These are phyloP conservation scores for Pseudocercospora eumusae DNA, from an alignment of 2,329 filamentous ascomycete species.

Conservation along the genomic window DNA sequence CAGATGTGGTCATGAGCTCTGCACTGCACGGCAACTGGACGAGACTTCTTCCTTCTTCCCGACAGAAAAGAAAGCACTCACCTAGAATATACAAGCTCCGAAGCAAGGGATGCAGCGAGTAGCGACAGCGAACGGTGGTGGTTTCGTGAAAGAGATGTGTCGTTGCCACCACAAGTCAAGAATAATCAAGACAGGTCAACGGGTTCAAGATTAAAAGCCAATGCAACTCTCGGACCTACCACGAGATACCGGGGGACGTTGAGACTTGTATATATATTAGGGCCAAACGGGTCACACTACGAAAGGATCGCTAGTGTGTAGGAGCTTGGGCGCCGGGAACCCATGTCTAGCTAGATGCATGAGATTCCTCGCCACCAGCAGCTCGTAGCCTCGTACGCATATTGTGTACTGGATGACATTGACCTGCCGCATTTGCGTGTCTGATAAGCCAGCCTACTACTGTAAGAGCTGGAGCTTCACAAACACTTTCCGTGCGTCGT, in stretches of 20 bases:
- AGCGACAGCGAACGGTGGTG: conserved; percentile 11
- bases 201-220: conserved; percentile 12
- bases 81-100: neutral
- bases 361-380: conserved; percentile 15
- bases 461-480: conserved; percentile 16
- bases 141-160: neutral
- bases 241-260: conserved; percentile 15
- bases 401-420: conserved; percentile 5
- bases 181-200: conserved; percentile 10
- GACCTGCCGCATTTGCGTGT: conserved; percentile 13
- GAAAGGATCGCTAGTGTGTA: conserved; percentile 5
- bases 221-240: conserved; percentile 12
- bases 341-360: conserved; percentile 11
- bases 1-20: neutral
- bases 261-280: conserved; percentile 14
- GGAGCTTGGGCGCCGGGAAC: conserved; percentile 18
- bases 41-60: neutral
- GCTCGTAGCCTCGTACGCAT: conserved; percentile 5
- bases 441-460: too few species aligned
- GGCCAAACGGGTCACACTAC: conserved; percentile 15
- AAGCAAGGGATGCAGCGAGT: conserved; percentile 21
- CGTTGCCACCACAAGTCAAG: conserved; percentile 5
- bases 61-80: neutral
- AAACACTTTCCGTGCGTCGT: conserved; percentile 3
- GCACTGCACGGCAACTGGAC: neutral